A percentile compares a stretch with the other conserved stretches of the same genome.
Conservation (phyloP, 148 eudicot genomes). For the Tetragonia tetragonoides region DNA sequence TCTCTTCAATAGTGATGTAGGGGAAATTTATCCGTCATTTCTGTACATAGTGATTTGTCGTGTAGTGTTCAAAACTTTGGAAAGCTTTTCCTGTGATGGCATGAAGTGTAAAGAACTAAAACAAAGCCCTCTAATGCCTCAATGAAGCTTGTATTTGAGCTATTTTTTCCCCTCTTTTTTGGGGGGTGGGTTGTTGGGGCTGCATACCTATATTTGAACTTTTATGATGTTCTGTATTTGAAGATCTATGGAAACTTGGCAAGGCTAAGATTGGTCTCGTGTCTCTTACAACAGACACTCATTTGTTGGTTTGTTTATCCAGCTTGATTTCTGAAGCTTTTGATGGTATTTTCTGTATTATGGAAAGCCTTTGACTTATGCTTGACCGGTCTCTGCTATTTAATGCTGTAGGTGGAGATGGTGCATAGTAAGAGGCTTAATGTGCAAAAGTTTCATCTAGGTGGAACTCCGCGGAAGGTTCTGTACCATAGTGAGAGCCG, state of each 20-base stretch:
- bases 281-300: not conserved
- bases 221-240: not conserved
- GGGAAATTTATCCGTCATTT: not conserved
- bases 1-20: not conserved
- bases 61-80: not conserved
- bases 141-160: not conserved
- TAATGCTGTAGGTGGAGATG: slow-evolving; percentile 79
- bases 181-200: not conserved
- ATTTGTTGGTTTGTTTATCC: not conserved
- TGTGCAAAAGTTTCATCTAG: slow-evolving; percentile 92
- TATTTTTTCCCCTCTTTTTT: not conserved
- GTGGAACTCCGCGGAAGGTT: slow-evolving; percentile 93
- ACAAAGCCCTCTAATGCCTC: not conserved
- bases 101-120: not conserved
- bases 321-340: not conserved
- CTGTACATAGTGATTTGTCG: not conserved
- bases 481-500: slow-evolving; percentile 86
- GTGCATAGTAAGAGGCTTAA: slow-evolving; percentile 85
- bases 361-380: slow-evolving; percentile 1
- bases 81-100: not conserved
- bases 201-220: not conserved
- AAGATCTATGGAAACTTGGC: not conserved
- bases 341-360: not conserved
- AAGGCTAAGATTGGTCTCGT: not conserved
- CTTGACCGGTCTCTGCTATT: not conserved